phyloP scores from a whole-genome alignment of 768 basidiomycete genomes.

The Lyophyllum semitale region DNA sequence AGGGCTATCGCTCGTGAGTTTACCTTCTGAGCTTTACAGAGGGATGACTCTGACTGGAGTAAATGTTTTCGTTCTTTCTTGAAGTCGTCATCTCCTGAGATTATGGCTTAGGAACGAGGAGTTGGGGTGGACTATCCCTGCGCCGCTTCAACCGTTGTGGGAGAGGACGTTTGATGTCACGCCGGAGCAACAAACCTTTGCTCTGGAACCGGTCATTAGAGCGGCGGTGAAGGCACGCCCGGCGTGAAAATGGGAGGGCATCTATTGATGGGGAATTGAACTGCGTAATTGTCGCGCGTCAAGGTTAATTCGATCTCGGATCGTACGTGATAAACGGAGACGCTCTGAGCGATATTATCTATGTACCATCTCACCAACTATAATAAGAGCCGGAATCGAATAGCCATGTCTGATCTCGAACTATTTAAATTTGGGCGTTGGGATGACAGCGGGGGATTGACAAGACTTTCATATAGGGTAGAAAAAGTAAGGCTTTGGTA shows the following conservation, averaged over 20 bases:
- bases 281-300: background rate
- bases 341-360: no score
- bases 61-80: no score
- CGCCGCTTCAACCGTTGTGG: constrained; percentile 13
- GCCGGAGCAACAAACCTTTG: constrained; percentile 15
- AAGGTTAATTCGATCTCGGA: background rate
- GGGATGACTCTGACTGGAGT: background rate
- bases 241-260: background rate
- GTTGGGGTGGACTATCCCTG: constrained; percentile 13
- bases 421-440: no score
- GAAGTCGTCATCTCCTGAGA: constrained; percentile 15
- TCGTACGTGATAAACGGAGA: no score
- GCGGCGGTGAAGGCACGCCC: constrained; percentile 11
- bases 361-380: no score
- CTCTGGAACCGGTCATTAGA: constrained; percentile 15
- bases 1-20: constrained; percentile 40
- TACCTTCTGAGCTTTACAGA: background rate
- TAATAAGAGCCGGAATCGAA: no score
- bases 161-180: constrained; percentile 13
- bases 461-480: no score
- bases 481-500: no score
- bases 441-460: no score
- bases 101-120: constrained; percentile 18
- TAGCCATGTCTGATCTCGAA: no score
- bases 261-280: background rate